Percentiles rank a stretch among this genome's conserved stretches.
Conservation (phyloP, 2,329 filamentous ascomycete species). For the Zasmidium angulare region DNA sequence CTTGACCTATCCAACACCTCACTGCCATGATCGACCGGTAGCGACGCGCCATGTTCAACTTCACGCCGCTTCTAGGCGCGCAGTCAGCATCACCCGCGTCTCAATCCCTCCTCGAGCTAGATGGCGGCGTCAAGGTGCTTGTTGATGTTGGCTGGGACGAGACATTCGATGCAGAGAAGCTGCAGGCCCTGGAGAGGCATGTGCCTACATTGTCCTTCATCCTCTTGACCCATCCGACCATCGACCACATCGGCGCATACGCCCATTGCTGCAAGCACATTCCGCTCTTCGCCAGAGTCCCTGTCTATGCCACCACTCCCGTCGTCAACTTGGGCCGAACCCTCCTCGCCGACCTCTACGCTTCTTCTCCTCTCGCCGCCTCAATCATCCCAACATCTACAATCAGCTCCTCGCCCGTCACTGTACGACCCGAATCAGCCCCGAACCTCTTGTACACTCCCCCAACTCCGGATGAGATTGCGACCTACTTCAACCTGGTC, state of each 20-base stretch:
- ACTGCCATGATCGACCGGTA: not conserved
- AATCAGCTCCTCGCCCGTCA: constrained; percentile 43
- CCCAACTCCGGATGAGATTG: constrained; percentile 84
- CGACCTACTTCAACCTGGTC: constrained; percentile 85
- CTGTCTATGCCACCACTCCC: constrained; percentile 89
- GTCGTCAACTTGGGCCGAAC: constrained; percentile 92
- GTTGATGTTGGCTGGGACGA: constrained; percentile 97
- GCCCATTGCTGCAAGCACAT: constrained; percentile 97
- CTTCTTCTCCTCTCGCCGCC: constrained; percentile 81
- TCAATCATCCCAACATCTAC: constrained; percentile 75
- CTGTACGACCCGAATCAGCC: constrained; percentile 55
- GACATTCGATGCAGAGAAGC: constrained; percentile 75
- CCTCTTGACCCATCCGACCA: constrained; percentile 90
- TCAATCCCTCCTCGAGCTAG: constrained; percentile 93
- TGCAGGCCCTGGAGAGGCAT: constrained; percentile 88
- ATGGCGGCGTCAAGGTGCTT: constrained; percentile 92
- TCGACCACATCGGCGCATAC: constrained; percentile 87
- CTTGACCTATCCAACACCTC: not conserved
- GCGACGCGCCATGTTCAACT: constrained; percentile 80
- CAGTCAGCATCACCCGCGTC: constrained; percentile 83
- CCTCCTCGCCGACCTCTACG: constrained; percentile 86
- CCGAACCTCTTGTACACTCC: constrained; percentile 63
- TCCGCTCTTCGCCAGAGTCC: constrained; percentile 85
- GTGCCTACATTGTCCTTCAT: constrained; percentile 89
- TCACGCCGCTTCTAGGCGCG: constrained; percentile 87